Base-by-base conservation (phyloP, 2,329 filamentous ascomycete species). In the Arthrobotrys conoides region DNA sequence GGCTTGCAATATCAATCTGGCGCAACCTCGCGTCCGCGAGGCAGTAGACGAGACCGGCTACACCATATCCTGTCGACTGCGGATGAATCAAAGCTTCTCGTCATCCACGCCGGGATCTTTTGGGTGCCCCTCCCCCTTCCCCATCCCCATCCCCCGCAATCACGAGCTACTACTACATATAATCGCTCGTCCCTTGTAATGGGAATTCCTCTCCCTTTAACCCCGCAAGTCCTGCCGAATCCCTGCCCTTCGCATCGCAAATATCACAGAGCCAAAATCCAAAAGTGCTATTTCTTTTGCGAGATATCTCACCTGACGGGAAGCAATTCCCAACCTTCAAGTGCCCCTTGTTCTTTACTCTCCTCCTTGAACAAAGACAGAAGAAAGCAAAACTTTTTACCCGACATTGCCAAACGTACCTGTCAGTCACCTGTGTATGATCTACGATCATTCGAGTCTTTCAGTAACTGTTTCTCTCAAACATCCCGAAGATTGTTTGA, bases 41-140 rank as follows among this genome's bases (percentile, higher is more conserved):
- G 75, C 36, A 72, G 63, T 69, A 78, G 68, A 78, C 75, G 75
- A 78, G 73, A 41, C 75, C 75, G 68, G 75, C 44, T 71, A 55
- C 33, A 68, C 41, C 38, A 41, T 46, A 72, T 71, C 57, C 66
- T 59, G 41, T 36, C 66, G 27, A 65, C 61, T n/a, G 49, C 22
- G 66, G 46, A 57, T 67, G 67, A 57, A 77, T 77, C 61, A 55
- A 75, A 48, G 71, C 71, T 63, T 75, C 71, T 75, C 55, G 44
- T 68, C 64, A 68, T 75, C 48, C 53, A 66, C 53, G 67, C 64
- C 55, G 70, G 38, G 38, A 63, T 75, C 55, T 49, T 61, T 61
- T 61, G 10, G 36, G 30, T 69, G 64, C 71, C 64, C 71, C 71
- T 75, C 71, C 63, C 70, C 71, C 27, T 44, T 75, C 71, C 51